Evolutionary conservation across 805 yeast genomes (phyloP).

Genomic region (Myxozyma neotropica): DNA sequence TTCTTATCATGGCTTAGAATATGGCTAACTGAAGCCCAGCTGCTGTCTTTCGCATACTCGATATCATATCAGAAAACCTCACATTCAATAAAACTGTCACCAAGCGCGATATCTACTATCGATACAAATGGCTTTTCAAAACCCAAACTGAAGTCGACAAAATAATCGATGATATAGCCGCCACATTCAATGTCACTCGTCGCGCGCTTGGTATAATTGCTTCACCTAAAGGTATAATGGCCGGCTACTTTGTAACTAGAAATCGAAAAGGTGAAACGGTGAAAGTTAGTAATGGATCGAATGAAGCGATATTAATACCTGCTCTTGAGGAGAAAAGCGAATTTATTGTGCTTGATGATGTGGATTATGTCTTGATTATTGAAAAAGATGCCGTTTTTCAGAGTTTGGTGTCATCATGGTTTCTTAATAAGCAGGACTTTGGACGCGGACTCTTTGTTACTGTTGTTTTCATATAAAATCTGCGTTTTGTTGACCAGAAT

Average conservation of each 20-base stretch:
- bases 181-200: slow-evolving; percentile 46
- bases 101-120: slow-evolving; percentile 61
- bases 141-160: slow-evolving; percentile 50
- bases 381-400: slow-evolving; percentile 50
- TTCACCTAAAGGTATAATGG: slow-evolving; percentile 31
- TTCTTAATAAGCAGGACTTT: slow-evolving; percentile 17
- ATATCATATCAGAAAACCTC: slow-evolving; percentile 21
- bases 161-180: slow-evolving; percentile 46
- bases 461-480: slow-evolving; percentile 11
- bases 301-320: slow-evolving; percentile 42
- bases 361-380: slow-evolving; percentile 47
- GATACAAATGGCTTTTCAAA: slow-evolving; percentile 55
- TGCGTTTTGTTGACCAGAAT: background rate
- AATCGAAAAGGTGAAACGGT: background rate
- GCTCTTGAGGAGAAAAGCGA: slow-evolving; percentile 38
- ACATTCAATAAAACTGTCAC: slow-evolving; percentile 39
- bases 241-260: slow-evolving; percentile 8
- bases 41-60: slow-evolving; percentile 12
- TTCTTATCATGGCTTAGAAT: background rate
- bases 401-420: slow-evolving; percentile 6
- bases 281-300: background rate
- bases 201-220: slow-evolving; percentile 47
- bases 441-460: slow-evolving; percentile 48
- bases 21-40: slow-evolving; percentile 5
- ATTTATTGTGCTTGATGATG: slow-evolving; percentile 30